Evolutionary conservation across 2,329 filamentous ascomycete species (phyloP), one percentile per base, ranked within the genome.

Genomic region (Gaeumannomyces tritici): DNA sequence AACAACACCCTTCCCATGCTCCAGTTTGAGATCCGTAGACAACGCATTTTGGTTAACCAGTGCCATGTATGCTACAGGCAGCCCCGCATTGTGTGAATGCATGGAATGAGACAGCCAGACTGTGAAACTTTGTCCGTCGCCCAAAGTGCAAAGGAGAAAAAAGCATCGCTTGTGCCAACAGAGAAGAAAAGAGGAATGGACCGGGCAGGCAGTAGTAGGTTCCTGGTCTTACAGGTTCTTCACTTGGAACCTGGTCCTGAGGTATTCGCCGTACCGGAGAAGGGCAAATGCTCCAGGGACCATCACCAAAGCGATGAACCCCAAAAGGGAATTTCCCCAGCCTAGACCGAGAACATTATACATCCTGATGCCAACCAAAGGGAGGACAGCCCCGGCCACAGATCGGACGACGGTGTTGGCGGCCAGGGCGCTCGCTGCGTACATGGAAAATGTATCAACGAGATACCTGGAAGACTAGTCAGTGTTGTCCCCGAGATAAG

Each of bases 391-490:
- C 15, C 83, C 86, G 29, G 85, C 77, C 0, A 85, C 73, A 0
- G 76, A 80, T 2, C 86, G 75, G 11, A 85, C 72, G 3, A 89
- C 80, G 0, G 86, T 87, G 65, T 81, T 87, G 2, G 86, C 85
- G 0, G 87, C 87, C 8, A 88, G 81, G 2, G 85, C 87, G 4
- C 79, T 81, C 21, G 88, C 86, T 1, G 85, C 83, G 65, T 86
- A 83, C 63, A 78, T 73, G 51, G 82, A 78, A 63, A 83, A 84
- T 1, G 75, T 72, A 67, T 84, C 82, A 57, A 82, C 78, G 12
- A 85, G 73, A 62, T 84, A 84, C 47, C 59, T 57, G 3, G 13
- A 13, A 47, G 27, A 21, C 7, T 1, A 7, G 35, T 60, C 58
- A 60, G 58, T 21, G 21, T 42, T 26, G n/a, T 29, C n/a, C 26